These are phyloP conservation scores for Mortierella sp. DNA, from an alignment of 371 early-diverging fungal genomes.

Conservation along the genomic window DNA sequence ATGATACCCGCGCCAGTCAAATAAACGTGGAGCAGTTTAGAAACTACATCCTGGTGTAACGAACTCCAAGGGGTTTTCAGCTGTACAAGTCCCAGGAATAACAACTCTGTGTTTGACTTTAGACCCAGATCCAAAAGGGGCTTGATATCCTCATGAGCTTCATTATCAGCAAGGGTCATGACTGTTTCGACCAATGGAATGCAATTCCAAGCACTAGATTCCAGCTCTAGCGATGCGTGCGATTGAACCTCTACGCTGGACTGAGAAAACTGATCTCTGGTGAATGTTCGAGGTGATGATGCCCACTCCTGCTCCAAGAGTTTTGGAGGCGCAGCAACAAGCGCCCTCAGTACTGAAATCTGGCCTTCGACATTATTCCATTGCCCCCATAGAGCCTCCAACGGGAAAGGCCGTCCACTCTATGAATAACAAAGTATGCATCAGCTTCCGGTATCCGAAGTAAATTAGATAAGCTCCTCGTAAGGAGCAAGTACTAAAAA, in stretches of 20 bases:
- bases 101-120: slow-evolving; percentile 80
- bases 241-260: slow-evolving; percentile 63
- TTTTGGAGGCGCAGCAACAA: slow-evolving; percentile 69
- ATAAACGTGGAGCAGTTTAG: slow-evolving; percentile 75
- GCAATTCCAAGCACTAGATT: slow-evolving; percentile 78
- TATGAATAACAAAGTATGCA: not conserved
- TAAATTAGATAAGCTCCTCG: not conserved
- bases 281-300: slow-evolving; percentile 65
- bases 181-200: slow-evolving; percentile 82
- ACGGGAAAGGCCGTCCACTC: slow-evolving; percentile 69
- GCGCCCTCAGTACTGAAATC: slow-evolving; percentile 76
- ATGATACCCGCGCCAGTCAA: slow-evolving; percentile 74
- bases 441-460: not conserved
- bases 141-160: slow-evolving; percentile 74
- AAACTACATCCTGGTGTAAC: slow-evolving; percentile 77
- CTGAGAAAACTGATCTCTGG: slow-evolving; percentile 66
- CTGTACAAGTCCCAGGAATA: slow-evolving; percentile 84
- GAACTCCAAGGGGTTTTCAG: slow-evolving; percentile 68
- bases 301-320: slow-evolving; percentile 64
- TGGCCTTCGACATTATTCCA: slow-evolving; percentile 85
- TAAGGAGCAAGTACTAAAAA: not conserved
- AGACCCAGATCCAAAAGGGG: slow-evolving; percentile 74
- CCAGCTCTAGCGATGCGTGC: slow-evolving; percentile 63
- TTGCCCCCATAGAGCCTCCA: slow-evolving; percentile 76
- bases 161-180: slow-evolving; percentile 72